Base-by-base conservation (phyloP, 163 green algal genomes). In the Scenedesmus sp. region DNA sequence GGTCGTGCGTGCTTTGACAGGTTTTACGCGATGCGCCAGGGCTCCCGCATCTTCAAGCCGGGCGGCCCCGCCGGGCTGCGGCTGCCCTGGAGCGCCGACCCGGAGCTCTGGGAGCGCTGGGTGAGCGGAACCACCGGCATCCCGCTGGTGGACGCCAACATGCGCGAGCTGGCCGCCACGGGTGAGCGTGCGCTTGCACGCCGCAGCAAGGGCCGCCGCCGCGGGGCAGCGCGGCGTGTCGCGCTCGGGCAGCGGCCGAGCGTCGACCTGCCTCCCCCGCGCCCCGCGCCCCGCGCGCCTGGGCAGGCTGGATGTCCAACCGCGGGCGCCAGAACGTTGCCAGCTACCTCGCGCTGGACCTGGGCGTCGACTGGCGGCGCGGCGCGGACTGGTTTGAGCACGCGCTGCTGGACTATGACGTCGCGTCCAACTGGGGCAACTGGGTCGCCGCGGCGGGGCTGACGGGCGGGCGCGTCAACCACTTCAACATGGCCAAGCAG, bases 111-210 rank as follows among this genome's bases (percentile, higher is more conserved):
- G 28, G 22, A 86, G 44, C 81, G 89, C 31, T 99, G 96, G 94
- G 74, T 76, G 44, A 83, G 90, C 7, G 86, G 94, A 67, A 70
- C 39, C 20, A 98, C 94, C 11, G 94, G 94, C 20, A 84, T 95
- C 84, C 96, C 96, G 3, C 87, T 99, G 56, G 92, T 99, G 31
- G 96, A 99, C 71, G 96, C 96, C 45, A 98, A 98, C 87, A 98
- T 99, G 96, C 82, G 96, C 0, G 96, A 99, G 88, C 84, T 99
- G 20, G 63, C 64, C 2, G 80, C 84, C 0, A 98, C 96, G 33
- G 94, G 90, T 93, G 69, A 0, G 83, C 51, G 34, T n/a, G 48
- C 18, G 48, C 18, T 15, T 57, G 17, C 18, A 57, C 15, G 48
- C n/a, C n/a, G n/a, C n/a, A n/a, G n/a, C n/a, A n/a, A n/a, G n/a